phyloP scores from a whole-genome alignment of 805 yeast species.

The Dipodascopsis uninucleata region DNA sequence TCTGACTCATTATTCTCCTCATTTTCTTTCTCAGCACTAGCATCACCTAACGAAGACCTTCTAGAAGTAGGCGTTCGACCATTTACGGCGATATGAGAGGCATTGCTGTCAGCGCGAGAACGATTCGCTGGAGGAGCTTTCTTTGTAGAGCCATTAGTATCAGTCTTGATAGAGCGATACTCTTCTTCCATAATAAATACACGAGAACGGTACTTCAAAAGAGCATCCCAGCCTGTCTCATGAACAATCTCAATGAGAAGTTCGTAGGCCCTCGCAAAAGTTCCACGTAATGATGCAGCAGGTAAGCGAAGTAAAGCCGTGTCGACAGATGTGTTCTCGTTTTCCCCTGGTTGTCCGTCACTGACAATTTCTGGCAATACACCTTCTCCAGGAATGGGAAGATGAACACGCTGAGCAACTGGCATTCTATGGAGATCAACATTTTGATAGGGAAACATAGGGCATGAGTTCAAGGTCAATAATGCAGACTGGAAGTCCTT shows the following conservation, averaged over 20 bases:
- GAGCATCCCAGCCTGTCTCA: slow-evolving; percentile 76
- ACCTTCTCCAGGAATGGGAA: slow-evolving; percentile 56
- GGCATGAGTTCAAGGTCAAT: slow-evolving; percentile 67
- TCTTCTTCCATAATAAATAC: slow-evolving; percentile 82
- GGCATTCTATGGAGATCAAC: slow-evolving; percentile 48
- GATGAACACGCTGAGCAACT: slow-evolving; percentile 42
- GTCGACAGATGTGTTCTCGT: slow-evolving; percentile 38
- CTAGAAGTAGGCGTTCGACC: slow-evolving; percentile 9
- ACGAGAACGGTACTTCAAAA: slow-evolving; percentile 60
- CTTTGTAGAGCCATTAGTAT: slow-evolving; percentile 16
- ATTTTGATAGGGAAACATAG: slow-evolving; percentile 53
- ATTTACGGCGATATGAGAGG: slow-evolving; percentile 23
- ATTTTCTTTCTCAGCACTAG: slow-evolving; percentile 22
- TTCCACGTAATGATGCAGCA: slow-evolving; percentile 49
- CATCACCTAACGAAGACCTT: slow-evolving; percentile 27
- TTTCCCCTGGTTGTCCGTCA: slow-evolving; percentile 28
- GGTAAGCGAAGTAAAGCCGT: slow-evolving; percentile 51
- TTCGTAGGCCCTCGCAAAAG: slow-evolving; percentile 61
- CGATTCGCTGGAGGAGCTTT: slow-evolving; percentile 9
- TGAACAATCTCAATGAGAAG: slow-evolving; percentile 65
- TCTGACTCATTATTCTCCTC: slow-evolving; percentile 15
- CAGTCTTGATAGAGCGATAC: slow-evolving; percentile 41
- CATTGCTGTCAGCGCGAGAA: slow-evolving; percentile 24
- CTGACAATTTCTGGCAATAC: slow-evolving; percentile 42
- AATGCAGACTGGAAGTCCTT: slow-evolving; percentile 58